phyloP scores from a whole-genome alignment of 2,329 filamentous ascomycete species.

The Hymenoscyphus repandus region DNA sequence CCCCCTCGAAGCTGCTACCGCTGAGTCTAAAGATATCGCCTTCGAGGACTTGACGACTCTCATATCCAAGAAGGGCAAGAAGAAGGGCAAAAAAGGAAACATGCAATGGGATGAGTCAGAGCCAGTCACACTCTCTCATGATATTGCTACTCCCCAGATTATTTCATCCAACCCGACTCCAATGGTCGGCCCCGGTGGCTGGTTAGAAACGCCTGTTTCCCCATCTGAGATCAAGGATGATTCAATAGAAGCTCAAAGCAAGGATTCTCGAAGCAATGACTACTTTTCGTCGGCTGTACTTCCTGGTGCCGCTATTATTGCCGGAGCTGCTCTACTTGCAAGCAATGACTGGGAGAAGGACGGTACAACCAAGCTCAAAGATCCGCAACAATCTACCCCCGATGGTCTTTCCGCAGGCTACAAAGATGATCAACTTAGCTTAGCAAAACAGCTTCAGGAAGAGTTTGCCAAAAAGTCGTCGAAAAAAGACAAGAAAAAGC shows the following conservation, averaged over 20 bases:
- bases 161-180: conserved; percentile 11
- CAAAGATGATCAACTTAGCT: conserved; percentile 24
- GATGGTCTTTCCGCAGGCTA: conserved; percentile 23
- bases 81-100: conserved; percentile 29
- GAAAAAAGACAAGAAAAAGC: conserved; percentile 30
- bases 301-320: conserved; percentile 11
- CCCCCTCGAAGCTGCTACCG: background rate
- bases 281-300: conserved; percentile 14
- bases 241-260: conserved; percentile 4
- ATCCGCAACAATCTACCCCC: conserved; percentile 4
- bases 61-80: conserved; percentile 29
- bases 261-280: conserved; percentile 2
- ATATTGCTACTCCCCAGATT: too few species aligned
- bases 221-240: conserved; percentile 9
- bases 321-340: conserved; percentile 13
- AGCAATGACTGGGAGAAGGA: conserved; percentile 5
- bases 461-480: conserved; percentile 24
- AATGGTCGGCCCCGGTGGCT: conserved; percentile 20
- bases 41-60: conserved; percentile 5
- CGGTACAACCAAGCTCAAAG: background rate
- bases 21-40: background rate
- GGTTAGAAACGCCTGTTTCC: conserved; percentile 19
- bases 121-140: background rate
- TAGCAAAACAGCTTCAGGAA: conserved; percentile 26
- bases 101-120: conserved; percentile 4